These are phyloP conservation scores for Dioscorea zingiberensis DNA, from an alignment of 106 monocot species.

Conservation along the genomic window DNA sequence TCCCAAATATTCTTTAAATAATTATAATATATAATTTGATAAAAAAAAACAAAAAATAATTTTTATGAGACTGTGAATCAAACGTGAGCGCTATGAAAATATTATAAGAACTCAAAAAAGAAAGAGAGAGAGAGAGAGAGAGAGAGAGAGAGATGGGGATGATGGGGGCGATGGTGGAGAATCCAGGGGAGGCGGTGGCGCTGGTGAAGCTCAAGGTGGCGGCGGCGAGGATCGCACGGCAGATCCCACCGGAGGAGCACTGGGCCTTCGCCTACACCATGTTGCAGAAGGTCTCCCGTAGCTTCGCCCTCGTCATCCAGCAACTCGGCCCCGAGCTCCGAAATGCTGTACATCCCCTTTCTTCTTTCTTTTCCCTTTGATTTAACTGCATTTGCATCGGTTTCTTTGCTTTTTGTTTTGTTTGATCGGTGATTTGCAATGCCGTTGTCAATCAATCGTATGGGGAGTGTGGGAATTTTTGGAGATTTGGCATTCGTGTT, in stretches of 20 bases:
- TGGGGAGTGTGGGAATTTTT: too few relatives aligned
- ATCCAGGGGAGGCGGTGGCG: slow-evolving; percentile 60
- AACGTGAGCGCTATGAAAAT: too few relatives aligned
- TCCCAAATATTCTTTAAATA: too few relatives aligned
- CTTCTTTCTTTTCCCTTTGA: background rate
- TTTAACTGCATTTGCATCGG: too few relatives aligned
- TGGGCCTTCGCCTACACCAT: slow-evolving; percentile 86
- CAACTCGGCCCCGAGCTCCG: slow-evolving; percentile 76
- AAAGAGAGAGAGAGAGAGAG: slow-evolving; percentile 1
- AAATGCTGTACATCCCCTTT: slow-evolving; percentile 49
- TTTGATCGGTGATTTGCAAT: too few relatives aligned
- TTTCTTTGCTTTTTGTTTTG: background rate
- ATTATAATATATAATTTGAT: too few relatives aligned
- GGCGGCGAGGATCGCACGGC: slow-evolving; percentile 35
- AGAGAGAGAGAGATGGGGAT: slow-evolving; percentile 22
- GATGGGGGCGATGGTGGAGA: slow-evolving; percentile 35
- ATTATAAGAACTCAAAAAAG: background rate
- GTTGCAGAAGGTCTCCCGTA: slow-evolving; percentile 84
- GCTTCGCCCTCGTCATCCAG: slow-evolving; percentile 94
- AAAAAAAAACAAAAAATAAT: too few relatives aligned
- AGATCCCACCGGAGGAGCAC: slow-evolving; percentile 81
- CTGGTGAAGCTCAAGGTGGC: slow-evolving; percentile 78
- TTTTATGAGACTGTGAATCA: too few relatives aligned
- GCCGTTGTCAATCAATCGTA: too few relatives aligned
- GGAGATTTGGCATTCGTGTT: too few relatives aligned